phyloP scores from a whole-genome alignment of 345 rosid species.

The Ailanthus altissimus region DNA sequence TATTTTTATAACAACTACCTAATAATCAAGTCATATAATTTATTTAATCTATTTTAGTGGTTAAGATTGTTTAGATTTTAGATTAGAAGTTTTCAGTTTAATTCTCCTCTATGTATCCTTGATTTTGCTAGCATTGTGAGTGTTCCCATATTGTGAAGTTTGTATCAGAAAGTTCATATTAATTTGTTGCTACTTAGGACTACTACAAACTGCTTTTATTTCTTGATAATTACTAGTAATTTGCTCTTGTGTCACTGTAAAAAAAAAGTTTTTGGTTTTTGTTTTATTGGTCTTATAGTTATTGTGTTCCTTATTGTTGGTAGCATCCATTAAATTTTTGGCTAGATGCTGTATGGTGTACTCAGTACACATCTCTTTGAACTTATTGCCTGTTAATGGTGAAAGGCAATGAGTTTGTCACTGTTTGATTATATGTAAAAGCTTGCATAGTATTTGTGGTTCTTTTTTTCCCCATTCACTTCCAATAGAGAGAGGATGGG shows the following conservation, averaged over 20 bases:
- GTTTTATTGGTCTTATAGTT: not conserved
- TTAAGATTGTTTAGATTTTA: constrained; percentile 2
- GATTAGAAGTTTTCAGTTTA: not conserved
- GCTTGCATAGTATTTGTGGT: constrained; percentile 52
- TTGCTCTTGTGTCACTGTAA: not conserved
- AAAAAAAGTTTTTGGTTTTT: not conserved
- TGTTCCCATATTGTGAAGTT: not conserved
- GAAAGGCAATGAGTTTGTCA: constrained; percentile 27
- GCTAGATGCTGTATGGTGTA: constrained; percentile 13
- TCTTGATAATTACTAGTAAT: not conserved
- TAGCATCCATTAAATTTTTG: constrained; percentile 3
- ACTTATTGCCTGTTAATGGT: constrained; percentile 25
- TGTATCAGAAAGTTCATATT: not conserved
- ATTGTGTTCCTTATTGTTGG: not conserved
- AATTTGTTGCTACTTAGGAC: not conserved
- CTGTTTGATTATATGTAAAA: constrained; percentile 38
- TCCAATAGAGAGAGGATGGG: constrained; percentile 96
- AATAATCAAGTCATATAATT: not conserved
- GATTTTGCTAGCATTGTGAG: not conserved
- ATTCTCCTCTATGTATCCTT: not conserved
- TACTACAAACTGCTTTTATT: not conserved
- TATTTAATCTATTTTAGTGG: not conserved
- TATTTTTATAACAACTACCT: not conserved
- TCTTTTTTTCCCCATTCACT: constrained; percentile 74
- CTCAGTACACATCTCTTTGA: not conserved